Base-by-base conservation (phyloP, 768 basidiomycete genomes). In the Mycena capillaripes region DNA sequence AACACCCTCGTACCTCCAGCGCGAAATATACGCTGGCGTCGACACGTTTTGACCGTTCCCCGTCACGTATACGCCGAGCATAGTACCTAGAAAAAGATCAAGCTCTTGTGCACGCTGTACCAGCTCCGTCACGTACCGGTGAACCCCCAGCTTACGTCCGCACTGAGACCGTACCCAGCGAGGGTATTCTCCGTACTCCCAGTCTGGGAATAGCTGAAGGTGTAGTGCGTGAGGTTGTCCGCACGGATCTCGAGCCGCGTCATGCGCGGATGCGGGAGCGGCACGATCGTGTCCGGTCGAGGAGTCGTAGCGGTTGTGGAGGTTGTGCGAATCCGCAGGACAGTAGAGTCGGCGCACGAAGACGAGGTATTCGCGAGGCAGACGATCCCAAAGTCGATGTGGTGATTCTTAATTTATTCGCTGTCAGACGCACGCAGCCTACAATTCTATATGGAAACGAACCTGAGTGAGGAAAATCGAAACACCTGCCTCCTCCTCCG, bases 401-500 rank as follows among this genome's bases (percentile, higher is more conserved):
- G 72, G 58, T 73, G 72, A 42, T 73, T 73, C 72, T 72, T 38
- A 16, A 11, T 25, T 3, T 2, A 0, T 34, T 21, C 25, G 17
- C 8, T 17, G n/a, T 44, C 34, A 25, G 29, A 12, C 19, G 23
- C 27, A 27, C 5, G 4, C 56, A 61, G 23, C 12, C 12, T 48
- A 1, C 7, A 3, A 2, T 16, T n/a, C n/a, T n/a, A 6, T 14
- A 46, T n/a, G 17, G 6, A 44, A 21, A 44, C 65, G 14, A 23
- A 69, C 72, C 62, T 80, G 81, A 2, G 78, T 79, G 8, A 82
- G 71, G 77, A 82, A 82, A 10, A 81, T 76, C 17, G 78, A 78
- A 1, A 82, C 71, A 1, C 81, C 81, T 12, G 78, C 80, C 64
- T 82, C 81, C 46, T 81, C 80, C 30, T 77, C 78, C 1, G 60